Evolutionary conservation across 257 asterid genomes (phyloP).

Genomic region (Solanum gandarillasii): DNA sequence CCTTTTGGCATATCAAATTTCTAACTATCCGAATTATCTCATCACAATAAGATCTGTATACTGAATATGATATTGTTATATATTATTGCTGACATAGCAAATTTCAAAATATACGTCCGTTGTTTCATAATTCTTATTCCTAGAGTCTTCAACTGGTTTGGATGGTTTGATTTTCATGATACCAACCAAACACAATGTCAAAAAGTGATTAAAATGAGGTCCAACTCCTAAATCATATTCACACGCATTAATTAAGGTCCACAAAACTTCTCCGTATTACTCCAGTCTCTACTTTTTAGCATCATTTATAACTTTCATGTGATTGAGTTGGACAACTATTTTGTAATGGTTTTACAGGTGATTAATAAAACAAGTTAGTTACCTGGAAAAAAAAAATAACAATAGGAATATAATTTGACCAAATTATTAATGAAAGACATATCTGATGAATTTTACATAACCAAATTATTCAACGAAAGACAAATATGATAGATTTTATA

Average conservation of each 20-base stretch:
- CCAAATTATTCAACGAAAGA: no score
- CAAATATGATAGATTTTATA: no score
- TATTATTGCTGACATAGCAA: no score
- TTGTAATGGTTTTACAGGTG: neutral
- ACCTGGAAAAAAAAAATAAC: no score
- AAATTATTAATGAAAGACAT: neutral
- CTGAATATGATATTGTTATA: no score
- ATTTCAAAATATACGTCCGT: no score
- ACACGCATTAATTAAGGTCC: neutral
- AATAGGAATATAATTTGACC: no score
- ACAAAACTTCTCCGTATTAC: neutral
- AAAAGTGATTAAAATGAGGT: neutral
- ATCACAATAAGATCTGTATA: no score
- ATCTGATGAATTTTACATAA: no score
- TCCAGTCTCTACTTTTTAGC: neutral
- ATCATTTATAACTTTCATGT: neutral
- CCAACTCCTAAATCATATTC: neutral
- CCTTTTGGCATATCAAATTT: neutral
- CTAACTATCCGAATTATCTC: neutral
- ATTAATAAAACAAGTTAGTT: neutral
- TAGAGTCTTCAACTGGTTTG: neutral
- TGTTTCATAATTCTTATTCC: neutral
- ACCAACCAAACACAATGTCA: neutral
- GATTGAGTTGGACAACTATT: neutral
- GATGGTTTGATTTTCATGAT: neutral